Base-by-base conservation (phyloP, 441 rosid genomes). In the Adansonia rubrostipa region DNA sequence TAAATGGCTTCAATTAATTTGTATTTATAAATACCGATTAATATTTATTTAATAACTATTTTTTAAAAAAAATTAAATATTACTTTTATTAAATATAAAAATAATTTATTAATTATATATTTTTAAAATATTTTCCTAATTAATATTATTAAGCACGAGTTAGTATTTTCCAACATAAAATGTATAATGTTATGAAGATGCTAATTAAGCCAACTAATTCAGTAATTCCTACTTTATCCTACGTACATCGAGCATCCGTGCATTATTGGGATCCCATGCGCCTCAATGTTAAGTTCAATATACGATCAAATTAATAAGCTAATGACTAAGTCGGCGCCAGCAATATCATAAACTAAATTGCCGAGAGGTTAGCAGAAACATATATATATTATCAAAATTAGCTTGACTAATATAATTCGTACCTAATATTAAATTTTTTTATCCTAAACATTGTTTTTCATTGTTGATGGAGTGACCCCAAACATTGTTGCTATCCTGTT, bases 181-280 rank as follows among this genome's bases (percentile, higher is more conserved):
- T 42, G 8, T 42, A 53, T 0, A 33, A 53, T 15, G 8, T 15
- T 15, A 53, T 53, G 58, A 15, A 8, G 1, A 57, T 57, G 62
- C 24, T 57, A 60, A 60, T 20, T 20, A 60, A 20, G 36, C 64
- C 64, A 60, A 60, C 64, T 60, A 22, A 60, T 9, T 57, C 62
- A 33, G 36, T 33, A 33, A 33, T 33, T 33, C 36, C 11, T 57
- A 19, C 54, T 50, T 2, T 50, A 50, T 50, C 15, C n/a, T 50
- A 11, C 62, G 28, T 28, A 58, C 1, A 56, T n/a, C 22, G 61
- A 17, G 22, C 61, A 56, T 56, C 10, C 10, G 19, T 56, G 10
- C 5, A 51, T 13, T 50, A 15, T 4, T 54, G 19, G 20, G 2
- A 53, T 53, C 19, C 8, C 0, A 5, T 53, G 11, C 9, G 36